phyloP scores from a whole-genome alignment of 495 filamentous ascomycete genomes.

The Penicillium bovifimosum region DNA sequence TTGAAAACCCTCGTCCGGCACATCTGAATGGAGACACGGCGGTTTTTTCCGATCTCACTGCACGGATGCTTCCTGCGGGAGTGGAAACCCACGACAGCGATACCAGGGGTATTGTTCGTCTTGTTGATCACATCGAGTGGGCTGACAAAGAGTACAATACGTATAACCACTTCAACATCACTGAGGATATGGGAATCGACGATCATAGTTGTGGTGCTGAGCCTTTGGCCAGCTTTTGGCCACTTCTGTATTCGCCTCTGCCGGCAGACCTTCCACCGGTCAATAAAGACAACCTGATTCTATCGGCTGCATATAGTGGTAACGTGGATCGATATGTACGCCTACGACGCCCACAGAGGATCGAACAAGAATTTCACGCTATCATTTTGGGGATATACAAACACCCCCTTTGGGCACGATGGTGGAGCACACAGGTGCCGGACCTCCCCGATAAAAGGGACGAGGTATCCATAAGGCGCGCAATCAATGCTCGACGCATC shows the following conservation, averaged over 20 bases:
- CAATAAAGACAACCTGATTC: constrained; percentile 8
- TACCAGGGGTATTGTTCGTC: background rate
- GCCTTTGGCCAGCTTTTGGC: constrained; percentile 4
- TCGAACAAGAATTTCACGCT: constrained; percentile 4
- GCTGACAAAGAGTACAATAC: background rate
- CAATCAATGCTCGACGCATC: constrained; percentile 10
- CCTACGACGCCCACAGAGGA: constrained; percentile 6
- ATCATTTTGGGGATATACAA: constrained; percentile 11
- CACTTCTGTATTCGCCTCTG: no score
- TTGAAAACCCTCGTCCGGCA: constrained; percentile 8
- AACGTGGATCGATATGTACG: no score
- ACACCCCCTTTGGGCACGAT: constrained; percentile 5
- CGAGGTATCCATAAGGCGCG: background rate
- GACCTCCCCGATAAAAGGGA: background rate
- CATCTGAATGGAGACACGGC: constrained; percentile 26
- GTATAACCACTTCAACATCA: constrained; percentile 16
- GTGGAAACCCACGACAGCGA: background rate
- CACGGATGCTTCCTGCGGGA: background rate
- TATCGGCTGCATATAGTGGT: constrained; percentile 6
- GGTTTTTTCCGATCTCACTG: no score
- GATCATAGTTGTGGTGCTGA: constrained; percentile 7
- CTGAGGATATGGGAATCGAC: constrained; percentile 11
- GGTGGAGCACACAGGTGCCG: constrained; percentile 7
- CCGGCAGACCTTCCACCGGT: constrained; percentile 5
- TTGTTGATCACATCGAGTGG: background rate